Evolutionary conservation across 1,284 basidiomycete genomes (phyloP), one percentile per base, ranked within the genome.

Genomic region (Mycena sp.): DNA sequence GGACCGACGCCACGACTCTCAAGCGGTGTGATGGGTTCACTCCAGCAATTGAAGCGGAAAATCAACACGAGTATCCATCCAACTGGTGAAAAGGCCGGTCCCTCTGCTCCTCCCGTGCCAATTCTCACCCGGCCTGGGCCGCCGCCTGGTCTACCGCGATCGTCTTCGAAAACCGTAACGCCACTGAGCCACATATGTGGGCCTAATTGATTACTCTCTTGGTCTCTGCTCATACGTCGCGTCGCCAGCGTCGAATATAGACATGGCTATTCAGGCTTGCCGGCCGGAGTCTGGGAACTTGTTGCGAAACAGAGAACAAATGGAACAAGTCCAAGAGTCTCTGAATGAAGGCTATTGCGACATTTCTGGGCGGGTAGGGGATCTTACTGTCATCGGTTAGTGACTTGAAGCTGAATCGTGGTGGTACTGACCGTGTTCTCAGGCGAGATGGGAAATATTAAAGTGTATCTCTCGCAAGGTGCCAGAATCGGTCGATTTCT

Each of bases 301-400:
- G 26, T 71, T 91, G 10, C 82, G 83, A 55, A 92, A 90, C 69
- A 79, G 87, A 58, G 82, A 89, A 70, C 81, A 86, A 32, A 91
- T 94, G 85, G 85, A 85, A 65, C 82, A 85, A 51, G 87, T 96
- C 19, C 89, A 87, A 67, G 94, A 96, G 73, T 86, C 87, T 2
- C 69, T 90, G 30, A 84, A 94, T 68, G 89, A 92, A 64, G 88
- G 91, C 3, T 96, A 95, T 73, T 96, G 94, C 68, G 94, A 96
- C 76, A 78, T 89, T 9, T 89, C 87, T 52, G 93, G 92, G 2
- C 82, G 85, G 51, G 80, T 81, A 14, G 87, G 87, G 2, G 85
- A 93, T 74, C 76, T 95, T 51, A 81, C 80, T 28, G 75, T 84
- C 29, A 78, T 90, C 21, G 91, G 92, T 88, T 69, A 59, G 77